phyloP scores from a whole-genome alignment of 1,284 basidiomycete genomes.

The Inonotus hispidus region DNA sequence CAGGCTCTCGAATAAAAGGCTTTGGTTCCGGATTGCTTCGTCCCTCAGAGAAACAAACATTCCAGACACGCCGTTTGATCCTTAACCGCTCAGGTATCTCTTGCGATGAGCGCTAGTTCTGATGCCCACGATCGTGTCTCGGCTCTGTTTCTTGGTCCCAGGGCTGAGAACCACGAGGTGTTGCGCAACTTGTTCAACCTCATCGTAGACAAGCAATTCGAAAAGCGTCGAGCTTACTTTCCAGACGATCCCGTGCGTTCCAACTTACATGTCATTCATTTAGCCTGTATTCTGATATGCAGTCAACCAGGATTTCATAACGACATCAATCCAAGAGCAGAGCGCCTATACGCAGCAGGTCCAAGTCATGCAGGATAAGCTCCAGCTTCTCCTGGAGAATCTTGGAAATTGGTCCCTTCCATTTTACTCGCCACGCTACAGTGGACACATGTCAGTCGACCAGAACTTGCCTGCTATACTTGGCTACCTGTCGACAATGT shows the following conservation, averaged over 20 bases:
- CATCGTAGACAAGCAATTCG: slow-evolving; percentile 18
- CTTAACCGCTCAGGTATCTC: not conserved
- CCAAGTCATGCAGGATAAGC: not conserved
- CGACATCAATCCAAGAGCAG: slow-evolving; percentile 19
- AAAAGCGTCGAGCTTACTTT: slow-evolving; percentile 19
- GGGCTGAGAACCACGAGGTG: slow-evolving; percentile 25
- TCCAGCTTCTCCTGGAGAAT: not conserved
- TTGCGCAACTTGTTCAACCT: slow-evolving; percentile 21
- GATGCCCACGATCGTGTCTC: slow-evolving; percentile 26
- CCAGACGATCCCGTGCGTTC: slow-evolving; percentile 20
- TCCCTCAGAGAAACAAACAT: not conserved
- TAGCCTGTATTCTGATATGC: not conserved
- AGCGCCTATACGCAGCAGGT: not conserved
- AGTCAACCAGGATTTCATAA: slow-evolving; percentile 23
- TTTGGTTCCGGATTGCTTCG: not conserved
- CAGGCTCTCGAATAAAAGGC: not conserved
- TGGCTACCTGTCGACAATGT: slow-evolving; percentile 34
- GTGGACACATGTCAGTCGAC: slow-evolving; percentile 37
- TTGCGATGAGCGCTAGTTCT: not conserved
- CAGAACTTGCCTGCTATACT: slow-evolving; percentile 34
- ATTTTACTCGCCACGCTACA: slow-evolving; percentile 39
- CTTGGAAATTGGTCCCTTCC: slow-evolving; percentile 31
- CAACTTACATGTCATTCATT: not conserved
- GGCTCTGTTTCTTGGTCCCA: slow-evolving; percentile 29
- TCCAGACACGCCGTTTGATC: not conserved